A percentile compares a stretch with the other conserved stretches of the same genome.
These are phyloP conservation scores for Zasmidium cellare DNA, from an alignment of 2,329 filamentous ascomycete species.

Conservation along the genomic window DNA sequence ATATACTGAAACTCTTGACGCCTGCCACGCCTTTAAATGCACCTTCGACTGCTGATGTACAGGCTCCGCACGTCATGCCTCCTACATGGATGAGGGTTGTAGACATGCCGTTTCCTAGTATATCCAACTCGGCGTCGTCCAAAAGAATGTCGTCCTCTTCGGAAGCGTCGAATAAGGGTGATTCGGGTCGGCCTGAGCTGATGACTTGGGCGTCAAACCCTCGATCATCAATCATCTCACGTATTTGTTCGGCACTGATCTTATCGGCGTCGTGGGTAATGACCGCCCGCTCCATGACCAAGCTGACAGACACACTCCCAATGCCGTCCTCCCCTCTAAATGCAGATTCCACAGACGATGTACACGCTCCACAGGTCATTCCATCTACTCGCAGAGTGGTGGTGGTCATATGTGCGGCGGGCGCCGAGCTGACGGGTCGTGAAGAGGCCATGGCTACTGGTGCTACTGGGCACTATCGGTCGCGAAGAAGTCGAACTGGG, in stretches of 20 bases:
- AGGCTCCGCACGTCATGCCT: constrained; percentile 87
- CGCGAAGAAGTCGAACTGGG: not conserved
- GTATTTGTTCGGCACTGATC: constrained; percentile 72
- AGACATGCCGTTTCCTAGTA: constrained; percentile 64
- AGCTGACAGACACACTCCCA: constrained; percentile 83
- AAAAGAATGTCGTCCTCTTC: constrained; percentile 17
- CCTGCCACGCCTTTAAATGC: constrained; percentile 83
- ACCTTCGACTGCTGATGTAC: constrained; percentile 90
- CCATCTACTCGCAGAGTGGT: constrained; percentile 89
- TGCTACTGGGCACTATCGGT: not conserved
- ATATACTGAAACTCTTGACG: constrained; percentile 84
- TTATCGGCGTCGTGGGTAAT: constrained; percentile 80
- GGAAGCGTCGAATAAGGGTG: constrained; percentile 24
- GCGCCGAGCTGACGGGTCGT: constrained; percentile 11
- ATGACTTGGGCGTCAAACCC: constrained; percentile 77
- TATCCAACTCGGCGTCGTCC: constrained; percentile 21
- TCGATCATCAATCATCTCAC: constrained; percentile 84
- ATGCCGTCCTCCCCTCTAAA: constrained; percentile 81
- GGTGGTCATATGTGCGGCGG: constrained; percentile 67
- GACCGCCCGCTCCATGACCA: constrained; percentile 94
- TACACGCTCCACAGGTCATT: constrained; percentile 87
- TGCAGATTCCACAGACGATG: constrained; percentile 84
- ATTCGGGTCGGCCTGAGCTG: constrained; percentile 31
- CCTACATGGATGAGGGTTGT: constrained; percentile 89
- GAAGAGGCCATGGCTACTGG: constrained; percentile 22